phyloP scores from a whole-genome alignment of 73 alveolate genomes.

The Paramecium caudatum region DNA sequence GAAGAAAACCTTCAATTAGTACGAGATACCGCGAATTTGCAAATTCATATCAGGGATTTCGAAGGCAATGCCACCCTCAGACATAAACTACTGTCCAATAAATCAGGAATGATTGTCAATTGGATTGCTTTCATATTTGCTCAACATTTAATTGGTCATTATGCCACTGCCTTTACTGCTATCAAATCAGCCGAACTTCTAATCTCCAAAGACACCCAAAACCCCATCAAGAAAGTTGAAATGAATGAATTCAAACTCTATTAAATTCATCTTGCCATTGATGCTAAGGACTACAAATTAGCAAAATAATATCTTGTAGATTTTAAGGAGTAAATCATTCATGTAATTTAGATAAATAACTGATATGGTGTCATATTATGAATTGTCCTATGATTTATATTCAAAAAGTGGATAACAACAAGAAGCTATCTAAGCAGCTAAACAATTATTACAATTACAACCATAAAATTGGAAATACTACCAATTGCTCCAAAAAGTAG shows the following conservation, averaged over 20 bases:
- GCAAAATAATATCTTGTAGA: conserved; percentile 33
- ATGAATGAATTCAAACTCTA: conserved; percentile 77
- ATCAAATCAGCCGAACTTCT: conserved; percentile 72
- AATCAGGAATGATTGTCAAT: conserved; percentile 82
- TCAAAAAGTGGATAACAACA: background rate
- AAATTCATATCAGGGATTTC: conserved; percentile 89
- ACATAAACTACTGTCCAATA: conserved; percentile 80
- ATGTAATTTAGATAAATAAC: background rate
- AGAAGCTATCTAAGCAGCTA: conserved; percentile 62
- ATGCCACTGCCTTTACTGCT: conserved; percentile 80
- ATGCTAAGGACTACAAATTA: conserved; percentile 28
- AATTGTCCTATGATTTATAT: conserved; percentile 14
- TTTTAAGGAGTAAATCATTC: background rate
- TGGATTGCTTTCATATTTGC: conserved; percentile 91
- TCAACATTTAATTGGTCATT: conserved; percentile 83
- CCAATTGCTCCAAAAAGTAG: background rate
- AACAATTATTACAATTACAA: background rate
- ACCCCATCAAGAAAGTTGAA: conserved; percentile 72
- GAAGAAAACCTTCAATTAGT: conserved; percentile 87
- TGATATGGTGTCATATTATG: conserved; percentile 59
- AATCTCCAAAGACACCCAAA: conserved; percentile 28
- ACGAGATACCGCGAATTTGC: conserved; percentile 91
- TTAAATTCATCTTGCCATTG: conserved; percentile 68
- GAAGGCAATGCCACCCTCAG: conserved; percentile 89
- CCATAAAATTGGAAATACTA: conserved; percentile 59